Evolutionary conservation across 257 asterid species (phyloP), one percentile per base, ranked within the genome.

Genomic region (Solanum bulbocastanum): DNA sequence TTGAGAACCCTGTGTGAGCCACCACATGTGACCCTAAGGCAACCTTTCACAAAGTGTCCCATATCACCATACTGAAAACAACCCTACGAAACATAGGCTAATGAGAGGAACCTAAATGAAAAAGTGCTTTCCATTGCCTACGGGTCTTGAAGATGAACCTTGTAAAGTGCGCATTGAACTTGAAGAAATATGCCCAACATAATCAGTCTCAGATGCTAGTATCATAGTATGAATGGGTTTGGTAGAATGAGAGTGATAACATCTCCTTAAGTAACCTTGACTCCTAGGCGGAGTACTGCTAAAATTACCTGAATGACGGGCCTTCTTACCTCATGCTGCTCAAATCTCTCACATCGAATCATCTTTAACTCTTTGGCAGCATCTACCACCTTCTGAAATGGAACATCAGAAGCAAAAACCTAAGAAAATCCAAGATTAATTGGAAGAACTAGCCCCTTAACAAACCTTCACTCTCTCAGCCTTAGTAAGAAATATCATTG

Each of bases 81-180:
- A 56, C 10, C n/a, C 1, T 56, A 18, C 2, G 0, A 18, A n/a
- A 56, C 11, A 10, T 56, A 56, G 49, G 16, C 4, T 44, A 0
- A 3, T 44, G 14, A 44, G 2, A 12, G 52, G 1, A 44, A 56
- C 65, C 0, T 56, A 2, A 56, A 56, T 56, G 10, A 56, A 56
- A 56, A 0, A 56, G n/a, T 56, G 4, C 11, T n/a, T 6, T 56
- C 2, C 1, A 0, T 0, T 10, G 10, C 65, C 65, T 56, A 56
- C 0, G 0, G 0, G 65, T 56, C 65, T 56, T 1, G n/a, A 6
- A 52, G 0, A 56, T 7, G 1, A 56, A 56, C 65, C n/a, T 0
- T 56, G 0, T 56, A 1, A 56, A 18, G 65, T 56, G 4, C 3
- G 0, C 10, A 56, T 56, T 4, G 10, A 56, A 56, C 65, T 56